phyloP scores from a whole-genome alignment of 257 asterid species.

The Solanum virginianum region DNA sequence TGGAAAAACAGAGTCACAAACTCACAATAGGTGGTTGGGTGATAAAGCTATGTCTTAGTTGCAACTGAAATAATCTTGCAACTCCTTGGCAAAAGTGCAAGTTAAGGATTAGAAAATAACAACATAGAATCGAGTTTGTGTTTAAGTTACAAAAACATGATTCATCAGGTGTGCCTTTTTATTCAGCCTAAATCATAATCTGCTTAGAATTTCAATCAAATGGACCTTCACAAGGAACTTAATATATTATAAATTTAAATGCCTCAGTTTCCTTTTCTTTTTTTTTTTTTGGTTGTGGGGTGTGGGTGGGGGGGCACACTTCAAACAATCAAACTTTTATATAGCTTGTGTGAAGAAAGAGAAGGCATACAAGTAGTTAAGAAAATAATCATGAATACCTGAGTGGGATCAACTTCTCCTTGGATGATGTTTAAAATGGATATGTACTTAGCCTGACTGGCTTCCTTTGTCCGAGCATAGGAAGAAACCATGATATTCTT shows the following conservation, averaged over 20 bases:
- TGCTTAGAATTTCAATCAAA: neutral
- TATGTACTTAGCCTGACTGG: slow-evolving; percentile 95
- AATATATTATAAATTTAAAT: neutral
- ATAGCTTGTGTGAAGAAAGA: neutral
- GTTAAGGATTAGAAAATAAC: neutral
- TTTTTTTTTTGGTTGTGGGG: too few relatives aligned
- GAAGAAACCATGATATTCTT: slow-evolving; percentile 98
- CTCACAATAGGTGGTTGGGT: neutral
- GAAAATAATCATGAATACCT: slow-evolving; percentile 37
- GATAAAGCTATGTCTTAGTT: neutral
- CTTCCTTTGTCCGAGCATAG: slow-evolving; percentile 84
- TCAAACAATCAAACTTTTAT: neutral
- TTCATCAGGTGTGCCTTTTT: neutral
- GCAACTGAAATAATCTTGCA: neutral
- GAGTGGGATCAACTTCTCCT: slow-evolving; percentile 99
- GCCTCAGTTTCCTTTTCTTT: neutral
- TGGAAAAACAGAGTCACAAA: neutral
- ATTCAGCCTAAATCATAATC: neutral
- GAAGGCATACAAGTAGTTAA: neutral
- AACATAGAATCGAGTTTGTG: neutral
- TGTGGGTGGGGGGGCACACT: neutral
- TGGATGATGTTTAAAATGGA: slow-evolving; percentile 92
- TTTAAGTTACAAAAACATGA: neutral
- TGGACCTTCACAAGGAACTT: neutral
- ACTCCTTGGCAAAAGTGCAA: neutral